These are phyloP conservation scores for Teunomyces kruisii DNA, from an alignment of 805 yeast species.

Conservation along the genomic window DNA sequence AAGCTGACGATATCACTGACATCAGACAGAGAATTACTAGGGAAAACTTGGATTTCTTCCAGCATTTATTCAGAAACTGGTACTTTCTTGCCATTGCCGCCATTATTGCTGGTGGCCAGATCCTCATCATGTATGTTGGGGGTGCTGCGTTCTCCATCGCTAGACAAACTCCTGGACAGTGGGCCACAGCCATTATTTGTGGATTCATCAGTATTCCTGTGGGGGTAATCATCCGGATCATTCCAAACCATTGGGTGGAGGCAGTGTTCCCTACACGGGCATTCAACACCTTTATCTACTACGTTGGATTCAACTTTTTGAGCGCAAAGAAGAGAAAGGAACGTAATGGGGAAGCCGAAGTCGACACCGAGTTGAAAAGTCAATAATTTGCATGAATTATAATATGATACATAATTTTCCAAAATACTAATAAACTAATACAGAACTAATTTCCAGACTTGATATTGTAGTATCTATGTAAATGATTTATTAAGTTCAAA, in stretches of 20 bases:
- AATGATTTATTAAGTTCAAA: too few species aligned
- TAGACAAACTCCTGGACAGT: slow-evolving; percentile 78
- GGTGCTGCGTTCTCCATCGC: slow-evolving; percentile 90
- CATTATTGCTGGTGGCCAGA: slow-evolving; percentile 81
- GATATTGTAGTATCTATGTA: background rate
- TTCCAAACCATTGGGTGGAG: slow-evolving; percentile 79
- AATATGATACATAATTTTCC: background rate
- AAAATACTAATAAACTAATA: background rate
- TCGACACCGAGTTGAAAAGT: slow-evolving; percentile 1
- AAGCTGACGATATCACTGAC: slow-evolving; percentile 65
- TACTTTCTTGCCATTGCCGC: slow-evolving; percentile 72
- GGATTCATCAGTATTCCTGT: slow-evolving; percentile 81
- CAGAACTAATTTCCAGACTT: background rate
- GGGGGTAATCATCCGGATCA: slow-evolving; percentile 71
- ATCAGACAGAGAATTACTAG: slow-evolving; percentile 58
- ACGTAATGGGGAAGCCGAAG: slow-evolving; percentile 14
- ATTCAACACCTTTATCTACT: slow-evolving; percentile 39
- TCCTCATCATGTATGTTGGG: slow-evolving; percentile 92
- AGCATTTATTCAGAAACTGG: slow-evolving; percentile 77
- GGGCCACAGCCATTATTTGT: slow-evolving; percentile 85
- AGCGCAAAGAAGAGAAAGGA: slow-evolving; percentile 24
- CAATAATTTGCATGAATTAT: background rate
- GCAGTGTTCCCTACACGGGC: slow-evolving; percentile 62
- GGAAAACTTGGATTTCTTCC: slow-evolving; percentile 77
- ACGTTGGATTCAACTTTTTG: slow-evolving; percentile 37